Conservation (phyloP, 2,329 filamentous ascomycete species). For the Berkeleyomyces basicola region DNA sequence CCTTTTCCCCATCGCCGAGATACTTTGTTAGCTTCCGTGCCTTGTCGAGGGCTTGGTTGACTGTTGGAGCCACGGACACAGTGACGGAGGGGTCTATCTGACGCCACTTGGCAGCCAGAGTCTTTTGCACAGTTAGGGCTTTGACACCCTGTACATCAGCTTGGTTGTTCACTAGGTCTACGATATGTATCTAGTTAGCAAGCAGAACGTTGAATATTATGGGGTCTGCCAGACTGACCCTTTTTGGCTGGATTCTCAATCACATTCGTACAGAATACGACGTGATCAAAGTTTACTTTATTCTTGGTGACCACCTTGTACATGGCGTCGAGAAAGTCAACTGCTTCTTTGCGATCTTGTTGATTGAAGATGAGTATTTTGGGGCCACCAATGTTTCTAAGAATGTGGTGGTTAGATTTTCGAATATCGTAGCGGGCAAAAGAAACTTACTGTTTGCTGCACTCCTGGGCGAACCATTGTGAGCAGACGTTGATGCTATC, state of each 20-base stretch:
- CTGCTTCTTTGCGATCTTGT: slow-evolving; percentile 38
- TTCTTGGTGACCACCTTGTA: slow-evolving; percentile 22
- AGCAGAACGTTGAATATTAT: background rate
- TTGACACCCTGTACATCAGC: slow-evolving; percentile 34
- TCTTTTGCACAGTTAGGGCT: slow-evolving; percentile 35
- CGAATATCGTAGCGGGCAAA: background rate
- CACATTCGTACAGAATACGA: slow-evolving; percentile 69
- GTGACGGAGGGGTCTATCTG: slow-evolving; percentile 29
- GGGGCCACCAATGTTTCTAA: slow-evolving; percentile 20
- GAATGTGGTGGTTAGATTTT: background rate
- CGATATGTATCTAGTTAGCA: background rate
- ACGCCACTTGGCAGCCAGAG: slow-evolving; percentile 35
- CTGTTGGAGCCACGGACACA: slow-evolving; percentile 32
- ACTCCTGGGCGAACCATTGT: slow-evolving; percentile 57
- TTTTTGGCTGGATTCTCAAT: slow-evolving; percentile 23
- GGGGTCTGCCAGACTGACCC: slow-evolving; percentile 17
- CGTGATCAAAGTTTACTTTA: slow-evolving; percentile 44
- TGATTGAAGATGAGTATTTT: slow-evolving; percentile 78
- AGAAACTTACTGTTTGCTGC: slow-evolving; percentile 19
- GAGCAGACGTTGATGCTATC: slow-evolving; percentile 75
- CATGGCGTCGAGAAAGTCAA: slow-evolving; percentile 36
- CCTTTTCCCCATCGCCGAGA: slow-evolving; percentile 20
- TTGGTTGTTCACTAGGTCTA: slow-evolving; percentile 40
- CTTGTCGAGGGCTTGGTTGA: slow-evolving; percentile 37
- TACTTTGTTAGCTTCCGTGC: slow-evolving; percentile 24